phyloP scores from a whole-genome alignment of 805 yeast genomes.

The Sugiyamaella boreocaroliniensis region DNA sequence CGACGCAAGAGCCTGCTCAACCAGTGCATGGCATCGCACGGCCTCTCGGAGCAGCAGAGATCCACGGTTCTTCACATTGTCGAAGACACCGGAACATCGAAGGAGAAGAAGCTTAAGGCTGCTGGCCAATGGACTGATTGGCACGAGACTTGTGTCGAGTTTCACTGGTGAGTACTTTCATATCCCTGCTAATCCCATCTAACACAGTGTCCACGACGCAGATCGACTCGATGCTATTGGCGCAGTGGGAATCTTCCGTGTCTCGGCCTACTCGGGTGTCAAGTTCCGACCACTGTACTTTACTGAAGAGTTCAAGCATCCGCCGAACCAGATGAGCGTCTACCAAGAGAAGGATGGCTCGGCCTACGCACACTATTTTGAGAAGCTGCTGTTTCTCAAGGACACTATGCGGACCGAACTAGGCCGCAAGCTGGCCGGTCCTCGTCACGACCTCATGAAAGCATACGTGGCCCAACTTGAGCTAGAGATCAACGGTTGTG shows the following conservation, averaged over 20 bases:
- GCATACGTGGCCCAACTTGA: slow-evolving; percentile 12
- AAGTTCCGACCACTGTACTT: slow-evolving; percentile 24
- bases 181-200: neutral
- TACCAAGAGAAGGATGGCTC: slow-evolving; percentile 11
- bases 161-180: slow-evolving; percentile 23
- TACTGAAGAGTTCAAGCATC: slow-evolving; percentile 8
- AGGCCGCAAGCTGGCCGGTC: slow-evolving; percentile 16
- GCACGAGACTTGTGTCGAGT: slow-evolving; percentile 28
- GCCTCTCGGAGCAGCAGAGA: slow-evolving; percentile 13
- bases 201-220: slow-evolving; percentile 31
- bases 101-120: slow-evolving; percentile 23
- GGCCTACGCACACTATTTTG: slow-evolving; percentile 28
- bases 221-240: slow-evolving; percentile 39
- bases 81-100: slow-evolving; percentile 23
- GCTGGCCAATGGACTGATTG: slow-evolving; percentile 26
- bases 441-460: slow-evolving; percentile 23
- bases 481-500: neutral
- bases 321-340: neutral
- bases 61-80: slow-evolving; percentile 21
- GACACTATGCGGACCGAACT: slow-evolving; percentile 26
- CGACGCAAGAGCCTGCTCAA: neutral
- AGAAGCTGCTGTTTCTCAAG: slow-evolving; percentile 28
- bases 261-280: slow-evolving; percentile 29
- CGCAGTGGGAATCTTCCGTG: slow-evolving; percentile 32
- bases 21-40: slow-evolving; percentile 13